Conservation (phyloP, 768 basidiomycete genomes). For the Wakefieldia striispora region DNA sequence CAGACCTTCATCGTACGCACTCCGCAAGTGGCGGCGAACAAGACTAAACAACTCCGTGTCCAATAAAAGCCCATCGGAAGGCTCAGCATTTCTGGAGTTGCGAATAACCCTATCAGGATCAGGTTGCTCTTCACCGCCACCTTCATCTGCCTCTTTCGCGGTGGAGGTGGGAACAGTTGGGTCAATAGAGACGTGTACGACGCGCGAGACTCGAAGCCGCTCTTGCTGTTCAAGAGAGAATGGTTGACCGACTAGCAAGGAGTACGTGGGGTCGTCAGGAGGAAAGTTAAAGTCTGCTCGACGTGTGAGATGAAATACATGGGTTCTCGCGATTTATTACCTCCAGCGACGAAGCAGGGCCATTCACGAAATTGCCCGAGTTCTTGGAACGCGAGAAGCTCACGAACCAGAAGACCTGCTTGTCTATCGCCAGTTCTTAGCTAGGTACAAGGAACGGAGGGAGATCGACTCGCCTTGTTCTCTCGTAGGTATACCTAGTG, state of each 20-base stretch:
- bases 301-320: not conserved
- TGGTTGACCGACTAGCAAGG: constrained; percentile 63
- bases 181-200: constrained; percentile 72
- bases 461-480: constrained; percentile 58
- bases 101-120: constrained; percentile 75
- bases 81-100: constrained; percentile 59
- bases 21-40: constrained; percentile 42
- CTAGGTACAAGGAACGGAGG: not conserved
- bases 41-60: constrained; percentile 53
- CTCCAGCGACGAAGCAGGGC: constrained; percentile 85
- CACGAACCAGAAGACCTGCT: constrained; percentile 67
- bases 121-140: constrained; percentile 37
- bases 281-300: constrained; percentile 83
- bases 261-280: constrained; percentile 80
- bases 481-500: constrained; percentile 66
- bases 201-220: constrained; percentile 57
- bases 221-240: constrained; percentile 55
- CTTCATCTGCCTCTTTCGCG: constrained; percentile 29
- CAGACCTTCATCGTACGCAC: constrained; percentile 66
- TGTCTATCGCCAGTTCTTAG: constrained; percentile 50
- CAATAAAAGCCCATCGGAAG: constrained; percentile 68
- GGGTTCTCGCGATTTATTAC: constrained; percentile 37
- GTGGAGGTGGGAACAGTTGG: constrained; percentile 42
- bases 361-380: constrained; percentile 47
- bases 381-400: constrained; percentile 54